A percentile compares a stretch with the other conserved stretches of the same genome.
Conservation (phyloP, 768 basidiomycete genomes). For the Albatrellus ellisii region DNA sequence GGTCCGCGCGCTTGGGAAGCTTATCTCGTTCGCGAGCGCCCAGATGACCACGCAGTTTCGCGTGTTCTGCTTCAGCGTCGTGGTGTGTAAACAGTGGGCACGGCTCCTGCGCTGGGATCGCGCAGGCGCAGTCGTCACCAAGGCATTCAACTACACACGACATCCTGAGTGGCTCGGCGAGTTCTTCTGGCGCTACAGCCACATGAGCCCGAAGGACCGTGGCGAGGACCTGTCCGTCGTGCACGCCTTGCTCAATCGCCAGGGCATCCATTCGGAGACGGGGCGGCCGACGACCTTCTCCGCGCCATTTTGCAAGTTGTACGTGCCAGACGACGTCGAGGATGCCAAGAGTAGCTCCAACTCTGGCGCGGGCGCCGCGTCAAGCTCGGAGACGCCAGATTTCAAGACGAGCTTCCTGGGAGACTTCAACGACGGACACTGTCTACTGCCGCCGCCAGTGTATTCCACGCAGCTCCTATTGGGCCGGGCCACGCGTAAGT, state of each 20-base stretch:
- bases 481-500: not conserved
- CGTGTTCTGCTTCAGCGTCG: not conserved
- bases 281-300: no score
- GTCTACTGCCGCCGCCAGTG: no score
- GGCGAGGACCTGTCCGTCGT: conserved; percentile 2
- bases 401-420: no score
- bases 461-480: no score
- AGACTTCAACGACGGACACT: no score
- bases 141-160: conserved; percentile 1
- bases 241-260: no score
- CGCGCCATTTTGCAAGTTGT: no score
- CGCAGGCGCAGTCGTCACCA: conserved; percentile 1
- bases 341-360: no score
- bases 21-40: not conserved
- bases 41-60: conserved; percentile 1
- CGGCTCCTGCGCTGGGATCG: conserved; percentile 7
- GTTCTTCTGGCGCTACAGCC: conserved; percentile 6
- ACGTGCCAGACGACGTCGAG: no score
- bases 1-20: not conserved
- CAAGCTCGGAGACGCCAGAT: no score
- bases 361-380: no score
- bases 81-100: not conserved
- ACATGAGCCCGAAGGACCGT: not conserved
- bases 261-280: no score
- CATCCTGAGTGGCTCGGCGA: not conserved